Evolutionary conservation across 1,284 basidiomycete species (phyloP), one percentile per base, ranked within the genome.

Genomic region (Ceratobasidium sp.): DNA sequence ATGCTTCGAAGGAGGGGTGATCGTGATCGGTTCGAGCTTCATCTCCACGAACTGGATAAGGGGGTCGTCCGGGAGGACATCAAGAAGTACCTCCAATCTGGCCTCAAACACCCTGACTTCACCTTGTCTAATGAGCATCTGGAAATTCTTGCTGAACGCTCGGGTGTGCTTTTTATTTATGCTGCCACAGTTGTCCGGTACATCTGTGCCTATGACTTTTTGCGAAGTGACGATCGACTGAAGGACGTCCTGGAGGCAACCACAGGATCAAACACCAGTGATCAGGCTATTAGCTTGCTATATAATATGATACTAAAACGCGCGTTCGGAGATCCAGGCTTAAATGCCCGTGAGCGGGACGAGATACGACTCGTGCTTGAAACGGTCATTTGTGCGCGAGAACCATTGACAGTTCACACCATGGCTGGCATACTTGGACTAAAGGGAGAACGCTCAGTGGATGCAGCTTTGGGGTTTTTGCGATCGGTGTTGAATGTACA

Each of bases 151-250:
- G n/a, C n/a, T n/a, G n/a, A 43, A 13, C 43, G 39, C 8, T 46
- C 62, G 11, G 62, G 41, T 24, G 24, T 13, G 6, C 46, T 64
- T 16, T 64, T 64, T 43, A 64, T 64, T 2, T 64, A 64, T 49
- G 62, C 62, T 2, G 62, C 62, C 29, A 64, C 62, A 4, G 29
- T 31, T 31, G 43, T 64, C 22, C 58, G 56, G 24, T 76, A n/a
- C n/a, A n/a, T 58, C 46, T 16, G 62, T 31, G 56, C 58, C 22
- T 27, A 14, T 39, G 7, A 31, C 2, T 22, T 27, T 19, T 73
- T 62, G 22, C 2, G 41, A 7, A 34, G 34, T n/a, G 13, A n/a
- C n/a, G 27, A 41, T 16, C 24, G 69, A 41, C 58, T 73, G 9
- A 13, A 22, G 16, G 11, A 5, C 8, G 48, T 73, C 3, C 31